Evolutionary conservation across 345 rosid species (phyloP), one percentile per base, ranked within the genome.

Genomic region (Dovyalis caffra): DNA sequence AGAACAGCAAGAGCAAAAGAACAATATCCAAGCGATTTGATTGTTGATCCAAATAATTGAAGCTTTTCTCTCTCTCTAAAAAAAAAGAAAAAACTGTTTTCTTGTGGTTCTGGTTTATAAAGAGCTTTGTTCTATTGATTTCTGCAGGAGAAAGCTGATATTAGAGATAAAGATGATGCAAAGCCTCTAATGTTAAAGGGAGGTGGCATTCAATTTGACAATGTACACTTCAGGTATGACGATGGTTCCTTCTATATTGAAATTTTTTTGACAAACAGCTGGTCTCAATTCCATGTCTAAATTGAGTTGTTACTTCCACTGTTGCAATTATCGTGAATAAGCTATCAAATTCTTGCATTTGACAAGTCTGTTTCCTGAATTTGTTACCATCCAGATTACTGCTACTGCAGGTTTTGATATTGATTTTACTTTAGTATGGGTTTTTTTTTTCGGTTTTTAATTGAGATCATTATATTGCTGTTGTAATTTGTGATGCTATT

Each of bases 141-240:
- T 57, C 34, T 80, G 47, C 92, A 96, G 99, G 99, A 88, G 81
- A 90, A 83, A 81, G 88, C 95, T 73, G 97, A 96, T 37, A 90
- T 96, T 83, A 86, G 79, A 33, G 85, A 92, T 81, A 85, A 85
- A 78, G 83, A 85, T 72, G 85, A 82, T 43, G 94, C 97, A 66
- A 83, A 83, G 78, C 91, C 97, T 77, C 86, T 93, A 73, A 81
- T 76, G 56, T 83, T 96, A 77, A 78, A 87, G 70, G 97, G 98
- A 33, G 98, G 99, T 37, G 85, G 78, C 86, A 92, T 96, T 80
- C 83, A 85, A 78, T 96, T 96, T 83, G 90, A 91, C 34, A 87
- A 89, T 68, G 97, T 96, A 63, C 88, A 90, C 86, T 96, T 96
- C 87, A 87, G 99, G 99, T 95, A 77, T 68, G 65, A 23, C 53